Base-by-base conservation (phyloP, 352 stramenopile species). In the Paralagenidium karlingii region DNA sequence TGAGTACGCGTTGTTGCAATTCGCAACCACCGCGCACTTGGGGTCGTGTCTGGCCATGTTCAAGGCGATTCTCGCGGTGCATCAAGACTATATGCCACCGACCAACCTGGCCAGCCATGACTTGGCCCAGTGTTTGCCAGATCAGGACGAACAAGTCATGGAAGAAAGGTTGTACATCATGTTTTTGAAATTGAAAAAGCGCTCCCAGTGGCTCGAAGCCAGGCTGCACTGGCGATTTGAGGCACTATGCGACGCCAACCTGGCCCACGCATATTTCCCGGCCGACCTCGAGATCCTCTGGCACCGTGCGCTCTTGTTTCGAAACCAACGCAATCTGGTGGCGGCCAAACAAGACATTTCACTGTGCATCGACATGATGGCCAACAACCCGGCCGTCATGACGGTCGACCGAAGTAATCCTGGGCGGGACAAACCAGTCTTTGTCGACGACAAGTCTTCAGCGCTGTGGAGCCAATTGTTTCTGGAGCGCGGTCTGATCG, bases 51-150 rank as follows among this genome's bases (percentile, higher is more conserved):
- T n/a, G n/a, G n/a, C n/a, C n/a, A n/a, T n/a, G n/a, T 74, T 74
- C 31, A 47, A 62, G 16, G 63, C 66, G 0, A 62, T 77, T 7
- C 31, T 76, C 3, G 71, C 64, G 18, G 63, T 78, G 20, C 60
- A 81, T 21, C 59, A 73, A 34, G 40, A 37, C 1, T 81, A 81
- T 22, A 40, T 76, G 10, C 53, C 61, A 13, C 61, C 56, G 0
- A 62, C 63, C 0, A 81, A 76, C 40, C 66, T 76, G 40, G 60
- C 60, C 0, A 76, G 63, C 16, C 38, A 71, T 8, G 68, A 82
- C 34, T 52, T 82, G 3, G 54, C 69, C 31, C 69, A 68, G 20
- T 78, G 62, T 48, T n/a, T n/a, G n/a, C n/a, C n/a, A n/a, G n/a
- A n/a, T n/a, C 70, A 69, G n/a, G 67, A 81, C 28, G 40, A 63